A percentile compares a stretch with the other conserved stretches of the same genome.
These are phyloP conservation scores for Exserohilum turcica DNA, from an alignment of 2,329 filamentous ascomycete species.

Conservation along the genomic window DNA sequence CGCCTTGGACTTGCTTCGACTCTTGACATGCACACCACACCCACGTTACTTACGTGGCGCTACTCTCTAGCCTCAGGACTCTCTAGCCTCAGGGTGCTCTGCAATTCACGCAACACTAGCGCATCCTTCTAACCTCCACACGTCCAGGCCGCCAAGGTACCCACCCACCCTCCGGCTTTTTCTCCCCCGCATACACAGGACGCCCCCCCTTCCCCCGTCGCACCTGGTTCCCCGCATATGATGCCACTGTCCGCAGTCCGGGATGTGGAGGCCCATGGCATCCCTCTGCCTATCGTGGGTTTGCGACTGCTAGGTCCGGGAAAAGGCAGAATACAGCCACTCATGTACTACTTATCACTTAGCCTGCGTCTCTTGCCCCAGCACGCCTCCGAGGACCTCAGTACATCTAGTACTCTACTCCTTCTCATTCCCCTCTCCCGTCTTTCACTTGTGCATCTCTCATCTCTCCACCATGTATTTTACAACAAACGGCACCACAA, in stretches of 20 bases:
- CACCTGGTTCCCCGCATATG: background rate
- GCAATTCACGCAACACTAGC: background rate
- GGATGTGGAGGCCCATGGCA: background rate
- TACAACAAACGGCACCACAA: constrained; percentile 15
- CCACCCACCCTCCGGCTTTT: too few species aligned
- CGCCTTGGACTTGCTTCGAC: too few species aligned
- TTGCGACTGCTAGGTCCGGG: too few species aligned
- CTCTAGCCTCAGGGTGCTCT: background rate
- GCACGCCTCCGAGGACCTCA: background rate
- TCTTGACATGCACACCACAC: too few species aligned
- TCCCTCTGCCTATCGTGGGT: too few species aligned
- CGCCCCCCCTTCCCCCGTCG: background rate
- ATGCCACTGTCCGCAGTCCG: background rate
- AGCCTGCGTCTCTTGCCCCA: background rate
- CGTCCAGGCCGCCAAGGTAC: too few species aligned
- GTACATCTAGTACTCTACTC: background rate
- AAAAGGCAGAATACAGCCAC: too few species aligned
- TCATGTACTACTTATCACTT: too few species aligned
- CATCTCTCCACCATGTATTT: constrained; percentile 21
- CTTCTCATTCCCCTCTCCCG: background rate
- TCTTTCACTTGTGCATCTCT: background rate
- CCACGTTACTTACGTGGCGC: too few species aligned
- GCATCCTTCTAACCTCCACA: background rate
- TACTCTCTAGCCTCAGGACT: too few species aligned
- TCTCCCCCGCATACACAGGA: background rate